A percentile compares a stretch with the other conserved stretches of the same genome.
Conservation (phyloP, 2,329 filamentous ascomycete genomes). For the Cordyceps pruinosa region DNA sequence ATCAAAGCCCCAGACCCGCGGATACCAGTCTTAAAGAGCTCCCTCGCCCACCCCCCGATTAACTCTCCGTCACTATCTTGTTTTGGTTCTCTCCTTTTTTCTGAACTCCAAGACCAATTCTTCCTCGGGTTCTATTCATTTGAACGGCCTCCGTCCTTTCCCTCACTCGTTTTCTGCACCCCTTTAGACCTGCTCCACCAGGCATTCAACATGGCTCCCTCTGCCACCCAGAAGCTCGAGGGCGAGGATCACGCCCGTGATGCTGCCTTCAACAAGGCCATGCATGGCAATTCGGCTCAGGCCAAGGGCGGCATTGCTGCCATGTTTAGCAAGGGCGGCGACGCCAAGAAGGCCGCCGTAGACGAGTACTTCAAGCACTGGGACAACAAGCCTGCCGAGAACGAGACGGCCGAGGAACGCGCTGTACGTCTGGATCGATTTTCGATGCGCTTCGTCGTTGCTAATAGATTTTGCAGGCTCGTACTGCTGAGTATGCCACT, state of each 20-base stretch:
- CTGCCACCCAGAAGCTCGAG: conserved; percentile 53
- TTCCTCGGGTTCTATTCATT: not conserved
- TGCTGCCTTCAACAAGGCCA: conserved; percentile 82
- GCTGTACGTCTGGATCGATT: conserved; percentile 47
- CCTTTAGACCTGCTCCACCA: conserved; percentile 12
- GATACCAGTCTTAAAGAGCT: conserved; percentile 6
- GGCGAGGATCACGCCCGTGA: conserved; percentile 76
- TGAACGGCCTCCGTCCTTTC: not conserved
- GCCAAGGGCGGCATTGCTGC: conserved; percentile 68
- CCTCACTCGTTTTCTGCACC: not conserved
- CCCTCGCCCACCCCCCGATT: conserved; percentile 9
- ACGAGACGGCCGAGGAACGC: conserved; percentile 77
- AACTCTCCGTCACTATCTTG: not conserved
- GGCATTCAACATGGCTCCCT: conserved; percentile 38
- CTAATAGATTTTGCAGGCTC: conserved; percentile 44
- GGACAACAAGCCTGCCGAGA: conserved; percentile 72
- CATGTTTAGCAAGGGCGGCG: conserved; percentile 73
- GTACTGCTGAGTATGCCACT: conserved; percentile 84
- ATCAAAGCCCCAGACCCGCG: not conserved
- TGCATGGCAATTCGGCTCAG: conserved; percentile 69
- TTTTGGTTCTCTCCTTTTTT: not conserved
- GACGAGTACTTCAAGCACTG: conserved; percentile 96
- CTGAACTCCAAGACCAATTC: not conserved
- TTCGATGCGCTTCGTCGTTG: conserved; percentile 14
- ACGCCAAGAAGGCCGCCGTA: conserved; percentile 72